phyloP scores from a whole-genome alignment of 164 flowering plant genomes.

The Vitis labrusca region DNA sequence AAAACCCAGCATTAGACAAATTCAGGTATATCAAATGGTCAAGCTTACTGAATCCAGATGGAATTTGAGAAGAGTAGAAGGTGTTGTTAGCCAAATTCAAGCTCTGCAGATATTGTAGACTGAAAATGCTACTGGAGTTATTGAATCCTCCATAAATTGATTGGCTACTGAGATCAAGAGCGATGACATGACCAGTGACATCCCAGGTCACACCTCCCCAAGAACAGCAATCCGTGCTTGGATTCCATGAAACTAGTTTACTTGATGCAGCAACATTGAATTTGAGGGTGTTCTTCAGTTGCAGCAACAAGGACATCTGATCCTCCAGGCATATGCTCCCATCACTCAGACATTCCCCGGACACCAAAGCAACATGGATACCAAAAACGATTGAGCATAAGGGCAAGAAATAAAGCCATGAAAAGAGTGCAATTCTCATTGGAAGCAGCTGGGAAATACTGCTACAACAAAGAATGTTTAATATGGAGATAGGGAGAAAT shows the following conservation, averaged over 20 bases:
- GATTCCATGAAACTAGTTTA: no score
- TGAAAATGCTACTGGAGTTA: slow-evolving; percentile 29
- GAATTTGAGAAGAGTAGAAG: slow-evolving; percentile 30
- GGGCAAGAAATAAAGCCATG: slow-evolving; percentile 3
- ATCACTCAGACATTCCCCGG: slow-evolving; percentile 1
- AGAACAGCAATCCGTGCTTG: neutral
- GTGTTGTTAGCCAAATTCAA: slow-evolving; percentile 42
- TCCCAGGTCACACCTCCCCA: slow-evolving; percentile 38
- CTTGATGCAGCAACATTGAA: neutral
- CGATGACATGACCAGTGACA: slow-evolving; percentile 25
- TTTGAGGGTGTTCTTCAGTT: slow-evolving; percentile 5
- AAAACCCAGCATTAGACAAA: slow-evolving; percentile 46
- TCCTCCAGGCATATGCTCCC: no score
- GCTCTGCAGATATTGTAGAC: slow-evolving; percentile 27
- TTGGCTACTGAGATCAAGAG: slow-evolving; percentile 28
- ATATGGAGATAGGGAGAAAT: no score
- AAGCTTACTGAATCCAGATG: slow-evolving; percentile 31
- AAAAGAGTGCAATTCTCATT: slow-evolving; percentile 8
- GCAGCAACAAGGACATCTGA: slow-evolving; percentile 11
- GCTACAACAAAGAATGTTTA: no score
- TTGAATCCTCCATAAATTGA: slow-evolving; percentile 24
- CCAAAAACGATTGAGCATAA: neutral
- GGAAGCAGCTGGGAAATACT: neutral
- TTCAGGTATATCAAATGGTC: slow-evolving; percentile 37
- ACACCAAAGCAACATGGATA: neutral